A percentile compares a stretch with the other conserved stretches of the same genome.
Evolutionary conservation across 192 early-diverging fungal species (phyloP).

Genomic region (Dissophora globulifera): DNA sequence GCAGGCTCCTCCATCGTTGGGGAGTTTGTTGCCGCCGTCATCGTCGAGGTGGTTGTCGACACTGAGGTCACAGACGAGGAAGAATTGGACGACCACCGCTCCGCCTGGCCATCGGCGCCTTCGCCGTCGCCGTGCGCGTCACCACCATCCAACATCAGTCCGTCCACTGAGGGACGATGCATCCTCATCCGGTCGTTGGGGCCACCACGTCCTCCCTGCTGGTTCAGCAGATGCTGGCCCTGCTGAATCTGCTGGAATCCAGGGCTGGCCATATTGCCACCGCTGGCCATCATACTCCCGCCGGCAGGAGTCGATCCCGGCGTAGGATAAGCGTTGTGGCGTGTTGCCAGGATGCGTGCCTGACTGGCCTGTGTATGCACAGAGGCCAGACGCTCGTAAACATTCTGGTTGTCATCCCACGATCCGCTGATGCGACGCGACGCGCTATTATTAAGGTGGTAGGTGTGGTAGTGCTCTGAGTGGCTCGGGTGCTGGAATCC

Average conservation of each 20-base stretch:
- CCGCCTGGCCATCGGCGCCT: not conserved
- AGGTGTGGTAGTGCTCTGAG: slow-evolving; percentile 19
- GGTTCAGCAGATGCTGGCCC: not conserved
- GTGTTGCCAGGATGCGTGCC: slow-evolving; percentile 27
- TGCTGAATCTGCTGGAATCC: slow-evolving; percentile 20
- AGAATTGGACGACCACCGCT: slow-evolving; percentile 35
- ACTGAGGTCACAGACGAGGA: slow-evolving; percentile 24
- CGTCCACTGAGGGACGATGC: slow-evolving; percentile 35
- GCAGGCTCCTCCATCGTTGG: slow-evolving; percentile 21
- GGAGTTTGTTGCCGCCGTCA: slow-evolving; percentile 23
- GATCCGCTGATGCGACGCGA: slow-evolving; percentile 41
- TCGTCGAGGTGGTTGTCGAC: slow-evolving; percentile 9
- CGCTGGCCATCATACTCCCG: slow-evolving; percentile 52
- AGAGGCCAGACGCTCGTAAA: slow-evolving; percentile 46
- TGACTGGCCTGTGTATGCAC: slow-evolving; percentile 47
- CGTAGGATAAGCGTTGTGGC: not conserved
- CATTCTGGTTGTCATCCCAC: slow-evolving; percentile 49
- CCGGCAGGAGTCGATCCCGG: slow-evolving; percentile 26
- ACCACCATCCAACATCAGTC: slow-evolving; percentile 1
- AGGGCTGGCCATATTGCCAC: slow-evolving; percentile 5
- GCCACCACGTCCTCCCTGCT: not conserved
- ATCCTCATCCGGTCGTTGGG: slow-evolving; percentile 2
- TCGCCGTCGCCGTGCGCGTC: not conserved
- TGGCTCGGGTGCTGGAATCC: slow-evolving; percentile 8
- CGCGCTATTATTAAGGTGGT: slow-evolving; percentile 42